Conservation (phyloP, 495 filamentous ascomycete genomes). For the Penicillium daleae region DNA sequence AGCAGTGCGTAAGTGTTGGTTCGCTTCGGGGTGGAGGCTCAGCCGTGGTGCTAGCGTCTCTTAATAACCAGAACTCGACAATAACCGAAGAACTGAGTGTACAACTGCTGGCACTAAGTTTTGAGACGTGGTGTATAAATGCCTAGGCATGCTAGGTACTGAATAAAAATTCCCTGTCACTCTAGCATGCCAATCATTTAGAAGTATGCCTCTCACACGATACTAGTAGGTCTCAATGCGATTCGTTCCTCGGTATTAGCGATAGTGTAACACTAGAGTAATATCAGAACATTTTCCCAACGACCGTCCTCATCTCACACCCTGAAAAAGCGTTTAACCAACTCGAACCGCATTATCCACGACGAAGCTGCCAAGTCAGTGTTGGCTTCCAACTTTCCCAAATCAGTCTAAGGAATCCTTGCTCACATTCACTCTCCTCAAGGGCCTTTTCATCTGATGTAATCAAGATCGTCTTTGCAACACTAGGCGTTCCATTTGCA, state of each 20-base stretch:
- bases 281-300: neutral
- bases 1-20: too few species aligned
- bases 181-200: neutral
- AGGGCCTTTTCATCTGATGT: neutral
- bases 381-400: conserved; percentile 7
- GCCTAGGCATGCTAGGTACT: neutral
- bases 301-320: neutral
- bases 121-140: too few species aligned
- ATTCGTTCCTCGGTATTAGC: neutral
- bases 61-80: too few species aligned
- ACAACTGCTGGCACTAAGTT: too few species aligned
- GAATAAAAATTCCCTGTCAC: neutral
- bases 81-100: too few species aligned
- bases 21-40: too few species aligned
- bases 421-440: conserved; percentile 7
- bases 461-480: conserved; percentile 9
- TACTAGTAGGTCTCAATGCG: neutral
- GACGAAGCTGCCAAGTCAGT: conserved; percentile 3
- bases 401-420: neutral
- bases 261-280: neutral
- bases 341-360: conserved; percentile 8
- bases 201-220: neutral
- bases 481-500: conserved; percentile 52
- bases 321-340: conserved; percentile 14
- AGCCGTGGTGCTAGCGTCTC: too few species aligned